Base-by-base conservation (phyloP, 805 yeast species). In the Ogataea methylovora region DNA sequence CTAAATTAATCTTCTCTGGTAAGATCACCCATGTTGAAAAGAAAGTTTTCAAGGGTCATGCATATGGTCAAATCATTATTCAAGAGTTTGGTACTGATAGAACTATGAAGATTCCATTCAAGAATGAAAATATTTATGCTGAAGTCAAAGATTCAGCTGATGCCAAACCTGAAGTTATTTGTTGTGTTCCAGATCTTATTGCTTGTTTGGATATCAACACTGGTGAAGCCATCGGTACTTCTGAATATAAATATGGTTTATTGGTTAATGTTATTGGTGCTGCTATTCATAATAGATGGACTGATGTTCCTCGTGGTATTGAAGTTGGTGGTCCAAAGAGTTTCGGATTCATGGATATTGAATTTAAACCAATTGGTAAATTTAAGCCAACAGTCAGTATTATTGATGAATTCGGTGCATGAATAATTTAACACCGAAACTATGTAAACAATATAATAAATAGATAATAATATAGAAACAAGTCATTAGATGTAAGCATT, bases 191-290 rank as follows among this genome's bases (percentile, higher is more conserved):
- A 19, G 68, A 63, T 39, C 36, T 63, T 30, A 60, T 63, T 33
- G 35, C 65, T 2, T 63, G 63, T 10, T 38, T 53, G 27, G 64
- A 63, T 39, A 41, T 51, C 11, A 63, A 60, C 29, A 45, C 54
- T 21, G 67, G 68, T 21, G 65, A 60, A 37, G 67, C 67, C 10
- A 54, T 63, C 8, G 68, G 69, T 4, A 62, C 67, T 2, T 66
- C 63, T n/a, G 69, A 63, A 15, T 63, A 61, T 38, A 38, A 65
- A 28, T 63, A 63, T 39, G 69, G 69, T 3, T 34, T 63, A 24
- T 32, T 57, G 36, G 68, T 63, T 8, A 58, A 56, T 46, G 68
- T 63, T 2, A 33, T 63, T 15, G 64, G 42, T 3, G 44, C 57
- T 29, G 51, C 65, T 4, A 62, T 63, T 21, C 38, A 43, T 32